Evolutionary conservation across 441 rosid genomes (phyloP).

Genomic region (Viola pubescens): DNA sequence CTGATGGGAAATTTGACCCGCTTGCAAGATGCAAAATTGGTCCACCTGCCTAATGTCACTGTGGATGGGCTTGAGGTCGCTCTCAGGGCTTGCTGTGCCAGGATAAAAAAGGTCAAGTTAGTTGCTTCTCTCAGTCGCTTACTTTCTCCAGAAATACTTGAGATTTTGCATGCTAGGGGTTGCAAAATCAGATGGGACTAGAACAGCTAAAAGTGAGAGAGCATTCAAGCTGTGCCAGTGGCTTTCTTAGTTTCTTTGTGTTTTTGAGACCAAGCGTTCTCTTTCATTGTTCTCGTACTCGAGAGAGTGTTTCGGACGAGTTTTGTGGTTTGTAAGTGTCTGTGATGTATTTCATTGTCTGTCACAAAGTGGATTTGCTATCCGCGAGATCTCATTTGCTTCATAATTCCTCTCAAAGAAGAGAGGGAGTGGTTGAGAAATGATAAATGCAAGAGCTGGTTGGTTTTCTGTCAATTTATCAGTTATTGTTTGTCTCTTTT

Average conservation of each 20-base stretch:
- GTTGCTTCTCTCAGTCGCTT: slow-evolving; percentile 50
- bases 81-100: slow-evolving; percentile 47
- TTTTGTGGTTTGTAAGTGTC: too few relatives aligned
- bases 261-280: too few relatives aligned
- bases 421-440: too few relatives aligned
- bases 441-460: too few relatives aligned
- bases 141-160: slow-evolving; percentile 61
- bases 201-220: neutral
- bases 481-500: too few relatives aligned
- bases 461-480: too few relatives aligned
- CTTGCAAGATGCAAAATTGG: slow-evolving; percentile 80
- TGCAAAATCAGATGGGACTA: slow-evolving; percentile 82
- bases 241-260: neutral
- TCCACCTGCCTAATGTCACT: slow-evolving; percentile 53
- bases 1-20: slow-evolving; percentile 72
- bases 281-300: too few relatives aligned
- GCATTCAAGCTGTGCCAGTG: neutral
- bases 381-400: too few relatives aligned
- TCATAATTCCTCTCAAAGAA: too few relatives aligned
- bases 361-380: too few relatives aligned
- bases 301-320: too few relatives aligned
- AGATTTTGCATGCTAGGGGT: slow-evolving; percentile 57
- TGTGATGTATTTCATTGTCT: too few relatives aligned
- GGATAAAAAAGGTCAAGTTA: slow-evolving; percentile 82
- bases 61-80: slow-evolving; percentile 73